Base-by-base conservation (phyloP, 371 early-diverging fungal species). In the Mortierella sp. region DNA sequence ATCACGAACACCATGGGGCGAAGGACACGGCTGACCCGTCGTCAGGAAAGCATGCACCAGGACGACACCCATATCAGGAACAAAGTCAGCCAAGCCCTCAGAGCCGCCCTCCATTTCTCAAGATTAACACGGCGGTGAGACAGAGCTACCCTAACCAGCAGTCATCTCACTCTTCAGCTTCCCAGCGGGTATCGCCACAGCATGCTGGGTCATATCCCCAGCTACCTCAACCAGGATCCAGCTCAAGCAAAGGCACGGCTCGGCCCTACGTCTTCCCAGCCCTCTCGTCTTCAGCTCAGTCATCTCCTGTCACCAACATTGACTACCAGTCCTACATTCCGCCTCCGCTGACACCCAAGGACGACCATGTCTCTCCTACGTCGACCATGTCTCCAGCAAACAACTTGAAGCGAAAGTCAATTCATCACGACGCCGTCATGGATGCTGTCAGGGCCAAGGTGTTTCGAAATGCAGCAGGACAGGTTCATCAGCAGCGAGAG, bases 351-450 rank as follows among this genome's bases (percentile, higher is more conserved):
- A 76, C 70, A 3, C 76, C 76, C 14, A 66, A 67, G 55, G 76
- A 76, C 12, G 70, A 76, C 16, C 66, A 65, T 48, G 57, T 58
- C 27, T 76, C 76, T 13, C 76, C 76, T 4, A 76, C 76, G 2
- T 69, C 70, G 18, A 56, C 62, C 53, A 58, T 0, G 65, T 70
- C 70, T 66, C 16, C 64, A 58, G 13, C 54, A 51, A 7, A 65
- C 12, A 61, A 34, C 19, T 30, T 69, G 54, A 76, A 76, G 46
- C 69, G 76, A 31, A 76, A 76, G 49, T 69, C 69, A 24, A 58
- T 65, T 54, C 69, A 69, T n/a, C 76, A 76, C 30, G 76, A 76
- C 18, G 76, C 69, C 0, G 58, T 76, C 45, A 76, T 76, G 76
- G 76, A 76, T 41, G 76, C 76, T 0, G 69, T 76, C 23, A 56